A percentile compares a stretch with the other conserved stretches of the same genome.
These are phyloP conservation scores for Eucalyptus caleyi DNA, from an alignment of 345 rosid species.

Conservation along the genomic window DNA sequence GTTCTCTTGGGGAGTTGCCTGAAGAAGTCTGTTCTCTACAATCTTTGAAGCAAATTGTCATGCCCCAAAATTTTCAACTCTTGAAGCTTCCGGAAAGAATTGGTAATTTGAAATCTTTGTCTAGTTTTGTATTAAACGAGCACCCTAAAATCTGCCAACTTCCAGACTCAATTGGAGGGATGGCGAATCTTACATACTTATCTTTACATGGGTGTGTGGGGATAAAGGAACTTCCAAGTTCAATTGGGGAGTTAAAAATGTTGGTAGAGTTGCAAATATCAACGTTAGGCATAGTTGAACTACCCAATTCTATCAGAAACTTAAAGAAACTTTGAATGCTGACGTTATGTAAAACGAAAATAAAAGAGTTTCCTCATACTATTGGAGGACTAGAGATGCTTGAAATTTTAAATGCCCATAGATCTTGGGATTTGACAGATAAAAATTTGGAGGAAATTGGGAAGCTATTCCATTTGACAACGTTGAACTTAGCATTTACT, in stretches of 20 bases:
- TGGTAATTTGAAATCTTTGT: neutral
- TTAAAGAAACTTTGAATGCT: neutral
- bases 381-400: neutral
- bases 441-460: neutral
- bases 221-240: neutral
- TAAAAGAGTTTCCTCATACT: neutral
- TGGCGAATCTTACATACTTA: fast-evolving
- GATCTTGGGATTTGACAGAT: neutral
- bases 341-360: fast-evolving
- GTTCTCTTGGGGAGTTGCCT: neutral
- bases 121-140: fast-evolving
- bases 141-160: neutral
- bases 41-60: neutral
- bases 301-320: neutral
- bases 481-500: neutral
- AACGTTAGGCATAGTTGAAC: neutral
- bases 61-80: neutral
- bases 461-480: neutral
- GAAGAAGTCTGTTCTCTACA: neutral
- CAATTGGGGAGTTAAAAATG: neutral
- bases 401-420: fast-evolving
- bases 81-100: neutral
- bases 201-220: neutral
- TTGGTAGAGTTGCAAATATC: neutral
- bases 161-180: neutral